A percentile compares a stretch with the other conserved stretches of the same genome.
These are phyloP conservation scores for Tolypocladium nubicola DNA, from an alignment of 2,329 filamentous ascomycete genomes.

Conservation along the genomic window DNA sequence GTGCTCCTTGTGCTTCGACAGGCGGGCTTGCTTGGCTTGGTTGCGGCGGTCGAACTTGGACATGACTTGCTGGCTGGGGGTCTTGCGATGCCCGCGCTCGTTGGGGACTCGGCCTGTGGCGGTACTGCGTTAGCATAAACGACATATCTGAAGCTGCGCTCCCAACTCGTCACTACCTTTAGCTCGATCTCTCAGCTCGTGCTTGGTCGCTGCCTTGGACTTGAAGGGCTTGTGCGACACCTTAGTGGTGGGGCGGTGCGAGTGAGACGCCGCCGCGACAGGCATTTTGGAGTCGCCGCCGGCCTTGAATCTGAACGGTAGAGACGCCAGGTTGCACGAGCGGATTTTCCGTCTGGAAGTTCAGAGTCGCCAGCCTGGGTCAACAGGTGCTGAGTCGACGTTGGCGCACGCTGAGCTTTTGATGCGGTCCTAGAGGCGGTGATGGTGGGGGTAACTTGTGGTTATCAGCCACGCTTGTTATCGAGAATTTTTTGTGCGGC, in stretches of 20 bases:
- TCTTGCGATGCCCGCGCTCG: constrained; percentile 69
- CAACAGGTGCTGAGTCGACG: neutral
- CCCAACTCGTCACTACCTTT: constrained; percentile 50
- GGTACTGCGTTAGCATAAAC: neutral
- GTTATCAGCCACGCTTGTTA: constrained; percentile 9
- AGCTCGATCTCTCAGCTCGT: constrained; percentile 68
- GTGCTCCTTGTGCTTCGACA: constrained; percentile 75
- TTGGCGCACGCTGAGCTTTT: neutral
- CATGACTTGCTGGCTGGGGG: constrained; percentile 92
- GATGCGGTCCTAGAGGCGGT: constrained; percentile 5
- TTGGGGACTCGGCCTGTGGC: constrained; percentile 62
- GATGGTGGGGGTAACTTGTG: constrained; percentile 22
- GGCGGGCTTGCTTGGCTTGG: constrained; percentile 82
- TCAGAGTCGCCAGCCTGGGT: neutral
- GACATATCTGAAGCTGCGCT: too few relatives aligned
- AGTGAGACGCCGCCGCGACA: constrained; percentile 56
- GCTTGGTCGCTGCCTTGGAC: constrained; percentile 80
- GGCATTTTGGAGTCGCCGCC: constrained; percentile 67
- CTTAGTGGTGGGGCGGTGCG: constrained; percentile 91
- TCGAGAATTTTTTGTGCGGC: constrained; percentile 26
- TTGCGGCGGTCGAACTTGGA: constrained; percentile 94
- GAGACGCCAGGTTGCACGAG: constrained; percentile 48
- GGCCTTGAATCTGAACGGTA: constrained; percentile 84
- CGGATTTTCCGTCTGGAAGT: neutral
- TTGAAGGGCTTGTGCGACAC: constrained; percentile 83